These are phyloP conservation scores for Phialophora verrucosa DNA, from an alignment of 2,329 filamentous ascomycete genomes.

Conservation along the genomic window DNA sequence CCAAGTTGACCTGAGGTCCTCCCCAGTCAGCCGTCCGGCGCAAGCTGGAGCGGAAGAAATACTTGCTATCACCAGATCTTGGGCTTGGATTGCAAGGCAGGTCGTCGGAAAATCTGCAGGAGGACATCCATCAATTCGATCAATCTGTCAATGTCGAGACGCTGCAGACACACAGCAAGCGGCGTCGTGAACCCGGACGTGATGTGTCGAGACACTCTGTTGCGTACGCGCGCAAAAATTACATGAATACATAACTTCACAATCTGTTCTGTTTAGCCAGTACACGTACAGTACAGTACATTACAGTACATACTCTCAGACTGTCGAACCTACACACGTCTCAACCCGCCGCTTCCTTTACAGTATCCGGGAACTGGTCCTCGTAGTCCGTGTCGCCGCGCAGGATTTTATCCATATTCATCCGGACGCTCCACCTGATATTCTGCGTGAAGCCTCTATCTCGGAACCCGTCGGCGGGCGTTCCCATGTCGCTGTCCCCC, in stretches of 20 bases:
- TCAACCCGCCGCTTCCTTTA: conserved; percentile 27
- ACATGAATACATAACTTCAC: not conserved
- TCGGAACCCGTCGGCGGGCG: not conserved
- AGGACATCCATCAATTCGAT: not conserved
- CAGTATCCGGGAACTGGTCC: conserved; percentile 27
- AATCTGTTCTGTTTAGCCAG: not conserved
- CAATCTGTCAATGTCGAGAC: not conserved
- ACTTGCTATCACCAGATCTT: not conserved
- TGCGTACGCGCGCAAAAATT: not conserved
- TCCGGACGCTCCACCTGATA: conserved; percentile 2
- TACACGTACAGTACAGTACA: not conserved
- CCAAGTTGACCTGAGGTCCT: not conserved
- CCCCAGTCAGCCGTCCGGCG: not conserved
- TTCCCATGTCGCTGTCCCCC: conserved; percentile 1
- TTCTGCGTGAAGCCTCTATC: conserved; percentile 1
- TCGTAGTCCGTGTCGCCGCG: not conserved
- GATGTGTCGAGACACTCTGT: not conserved
- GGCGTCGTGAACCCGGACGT: not conserved
- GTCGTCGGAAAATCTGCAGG: not conserved
- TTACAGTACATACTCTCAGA: not conserved
- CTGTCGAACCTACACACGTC: not conserved
- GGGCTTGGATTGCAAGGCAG: not conserved
- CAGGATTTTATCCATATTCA: conserved; percentile 5
- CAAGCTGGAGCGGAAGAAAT: not conserved
- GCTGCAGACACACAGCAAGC: not conserved